These are phyloP conservation scores for Xylariaceae sp. DNA, from an alignment of 2,329 filamentous ascomycete genomes.

Conservation along the genomic window DNA sequence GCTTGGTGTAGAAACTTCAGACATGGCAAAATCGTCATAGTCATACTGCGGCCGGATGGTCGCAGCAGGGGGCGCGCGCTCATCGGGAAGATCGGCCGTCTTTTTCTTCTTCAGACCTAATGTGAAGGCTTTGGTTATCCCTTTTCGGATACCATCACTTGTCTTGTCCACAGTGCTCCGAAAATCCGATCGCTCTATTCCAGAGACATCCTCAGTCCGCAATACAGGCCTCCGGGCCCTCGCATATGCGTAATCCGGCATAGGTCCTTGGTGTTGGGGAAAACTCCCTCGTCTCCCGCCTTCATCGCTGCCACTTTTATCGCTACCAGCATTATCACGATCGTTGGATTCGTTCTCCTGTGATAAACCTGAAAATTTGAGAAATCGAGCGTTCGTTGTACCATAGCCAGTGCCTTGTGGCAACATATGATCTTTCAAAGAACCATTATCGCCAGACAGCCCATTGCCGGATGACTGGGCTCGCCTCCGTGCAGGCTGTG, in stretches of 20 bases:
- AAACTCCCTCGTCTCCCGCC: conserved; percentile 31
- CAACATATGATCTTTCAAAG: conserved; percentile 36
- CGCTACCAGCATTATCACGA: conserved; percentile 32
- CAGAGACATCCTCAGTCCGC: conserved; percentile 48
- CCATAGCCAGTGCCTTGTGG: conserved; percentile 40
- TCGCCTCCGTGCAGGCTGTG: conserved; percentile 26
- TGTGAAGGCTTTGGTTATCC: conserved; percentile 50
- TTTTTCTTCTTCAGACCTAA: conserved; percentile 48
- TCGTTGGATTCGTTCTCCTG: conserved; percentile 31
- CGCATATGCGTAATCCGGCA: conserved; percentile 43
- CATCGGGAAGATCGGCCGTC: conserved; percentile 21
- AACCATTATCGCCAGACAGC: conserved; percentile 36
- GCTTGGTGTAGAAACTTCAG: conserved; percentile 19
- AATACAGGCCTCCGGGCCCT: conserved; percentile 41
- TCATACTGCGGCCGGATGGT: conserved; percentile 32
- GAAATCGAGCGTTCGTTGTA: conserved; percentile 41
- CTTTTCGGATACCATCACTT: conserved; percentile 52
- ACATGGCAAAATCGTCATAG: conserved; percentile 17
- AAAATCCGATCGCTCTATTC: conserved; percentile 53
- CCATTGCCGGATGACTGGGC: conserved; percentile 35
- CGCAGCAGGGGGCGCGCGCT: conserved; percentile 36
- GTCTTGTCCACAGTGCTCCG: conserved; percentile 51
- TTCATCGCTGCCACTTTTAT: conserved; percentile 37
- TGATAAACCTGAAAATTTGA: conserved; percentile 42
- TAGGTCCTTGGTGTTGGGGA: conserved; percentile 26